phyloP scores from a whole-genome alignment of 352 stramenopile genomes.

The Pythium sukuiense region DNA sequence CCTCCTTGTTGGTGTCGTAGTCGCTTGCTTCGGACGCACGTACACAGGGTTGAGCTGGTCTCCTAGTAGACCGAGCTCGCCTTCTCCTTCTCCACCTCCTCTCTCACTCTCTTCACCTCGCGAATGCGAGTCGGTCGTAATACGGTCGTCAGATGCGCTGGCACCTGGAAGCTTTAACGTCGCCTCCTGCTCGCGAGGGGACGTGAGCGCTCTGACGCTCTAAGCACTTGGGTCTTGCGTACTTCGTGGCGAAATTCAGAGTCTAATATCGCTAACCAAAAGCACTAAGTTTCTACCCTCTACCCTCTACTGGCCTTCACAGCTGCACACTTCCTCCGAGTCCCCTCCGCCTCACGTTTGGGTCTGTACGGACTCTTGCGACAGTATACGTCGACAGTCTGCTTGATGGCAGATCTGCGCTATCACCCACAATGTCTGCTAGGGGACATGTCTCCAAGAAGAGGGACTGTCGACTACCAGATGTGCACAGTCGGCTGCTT shows the following conservation, averaged over 20 bases:
- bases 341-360: neutral
- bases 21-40: neutral
- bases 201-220: neutral
- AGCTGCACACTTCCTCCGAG: neutral
- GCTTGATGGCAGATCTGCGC: too few relatives aligned
- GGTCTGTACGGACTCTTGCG: too few relatives aligned
- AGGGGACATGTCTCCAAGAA: too few relatives aligned
- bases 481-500: too few relatives aligned
- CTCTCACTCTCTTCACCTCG: neutral
- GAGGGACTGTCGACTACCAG: neutral
- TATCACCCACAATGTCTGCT: too few relatives aligned
- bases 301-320: neutral
- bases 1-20: neutral
- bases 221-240: neutral
- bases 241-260: constrained; percentile 6
- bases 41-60: neutral
- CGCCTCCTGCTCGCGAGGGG: constrained; percentile 1
- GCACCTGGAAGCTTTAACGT: too few relatives aligned
- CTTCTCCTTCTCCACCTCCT: neutral
- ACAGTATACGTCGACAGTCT: too few relatives aligned
- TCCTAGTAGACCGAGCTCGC: neutral
- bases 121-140: neutral
- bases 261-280: neutral
- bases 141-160: too few relatives aligned
- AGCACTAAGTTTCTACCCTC: neutral